Base-by-base conservation (phyloP, 352 stramenopile genomes). In the Pythium myriotylum region DNA sequence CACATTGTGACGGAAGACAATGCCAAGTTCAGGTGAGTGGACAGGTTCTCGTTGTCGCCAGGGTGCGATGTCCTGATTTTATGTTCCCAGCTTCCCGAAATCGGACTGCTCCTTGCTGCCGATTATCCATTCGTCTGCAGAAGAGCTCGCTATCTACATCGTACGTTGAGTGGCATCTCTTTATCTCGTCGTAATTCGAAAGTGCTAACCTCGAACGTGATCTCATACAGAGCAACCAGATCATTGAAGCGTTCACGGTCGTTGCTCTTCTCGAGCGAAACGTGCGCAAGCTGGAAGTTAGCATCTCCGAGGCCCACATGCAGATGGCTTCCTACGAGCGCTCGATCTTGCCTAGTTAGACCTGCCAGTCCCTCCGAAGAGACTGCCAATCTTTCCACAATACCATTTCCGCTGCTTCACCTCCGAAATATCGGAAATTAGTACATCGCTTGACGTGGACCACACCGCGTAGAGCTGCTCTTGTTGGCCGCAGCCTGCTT, bases 121-220 rank as follows among this genome's bases (percentile, higher is more conserved):
- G 13, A 97, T 99, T 41, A 81, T 98, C 24, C 97, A 99, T 81
- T 98, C 96, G 23, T 98, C 96, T 8, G 92, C 93, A 0, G 97
- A 99, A 77, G 96, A 99, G 68, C 80, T 99, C 42, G 89, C 94
- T 42, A 94, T 97, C 64, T 98, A 98, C 76, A 83, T 98, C 46
- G 87, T 96, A 83, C 57, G 83, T 83, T 35, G 56, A n/a, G 26
- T 64, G 13, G 12, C n/a, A n/a, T n/a, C n/a, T n/a, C n/a, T n/a
- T n/a, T n/a, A n/a, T 23, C 17, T 54, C 29, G 14, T 23, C 0
- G 32, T 2, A 16, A 20, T 37, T 40, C 24, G 47, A 16, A 48
- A 17, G 17, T 26, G 23, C 14, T 41, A 17, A 39, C 17, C 10
- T n/a, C n/a, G n/a, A 16, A 0, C 16, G 6, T 33, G 32, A 33